Evolutionary conservation across 2,329 filamentous ascomycete species (phyloP).

Genomic region (Neonectria coccinea): DNA sequence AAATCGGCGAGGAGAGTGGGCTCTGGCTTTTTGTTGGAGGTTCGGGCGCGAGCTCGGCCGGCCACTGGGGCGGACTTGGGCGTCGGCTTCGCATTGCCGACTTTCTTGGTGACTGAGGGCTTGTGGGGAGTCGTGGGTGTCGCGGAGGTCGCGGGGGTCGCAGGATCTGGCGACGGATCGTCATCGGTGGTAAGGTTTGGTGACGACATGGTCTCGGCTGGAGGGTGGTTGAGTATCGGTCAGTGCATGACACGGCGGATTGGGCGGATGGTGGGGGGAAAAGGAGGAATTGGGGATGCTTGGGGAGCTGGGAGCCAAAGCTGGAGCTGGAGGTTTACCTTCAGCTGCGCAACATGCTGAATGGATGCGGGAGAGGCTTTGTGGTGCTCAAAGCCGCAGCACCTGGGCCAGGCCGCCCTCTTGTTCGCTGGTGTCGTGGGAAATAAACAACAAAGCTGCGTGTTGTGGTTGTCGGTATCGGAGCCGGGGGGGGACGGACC

Average conservation of each 20-base stretch:
- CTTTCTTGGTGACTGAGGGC: conserved; percentile 25
- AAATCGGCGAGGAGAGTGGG: conserved; percentile 68
- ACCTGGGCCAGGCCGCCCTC: conserved; percentile 17
- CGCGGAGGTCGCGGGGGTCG: conserved; percentile 16
- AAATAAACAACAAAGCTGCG: conserved; percentile 18
- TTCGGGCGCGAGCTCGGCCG: conserved; percentile 47
- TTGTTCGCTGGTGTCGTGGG: conserved; percentile 11
- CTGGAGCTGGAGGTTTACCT: conserved; percentile 39
- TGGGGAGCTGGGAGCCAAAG: conserved; percentile 3
- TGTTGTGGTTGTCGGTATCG: conserved; percentile 22
- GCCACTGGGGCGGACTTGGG: conserved; percentile 59
- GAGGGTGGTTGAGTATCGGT: conserved; percentile 22
- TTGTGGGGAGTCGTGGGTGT: conserved; percentile 37
- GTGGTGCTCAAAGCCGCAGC: conserved; percentile 13
- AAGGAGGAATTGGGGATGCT: background rate
- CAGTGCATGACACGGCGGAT: conserved; percentile 35
- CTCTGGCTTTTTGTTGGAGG: conserved; percentile 55
- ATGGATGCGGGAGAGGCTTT: conserved; percentile 31
- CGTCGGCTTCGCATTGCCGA: conserved; percentile 42
- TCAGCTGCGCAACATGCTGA: conserved; percentile 45
- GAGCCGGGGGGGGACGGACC: conserved; percentile 8
- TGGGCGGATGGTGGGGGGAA: conserved; percentile 19
- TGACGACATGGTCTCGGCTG: conserved; percentile 46
- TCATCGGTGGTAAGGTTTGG: conserved; percentile 42
- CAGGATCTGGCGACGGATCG: conserved; percentile 41